Evolutionary conservation across 2,329 filamentous ascomycete species (phyloP).

Genomic region (Neocucurbitaria cava): DNA sequence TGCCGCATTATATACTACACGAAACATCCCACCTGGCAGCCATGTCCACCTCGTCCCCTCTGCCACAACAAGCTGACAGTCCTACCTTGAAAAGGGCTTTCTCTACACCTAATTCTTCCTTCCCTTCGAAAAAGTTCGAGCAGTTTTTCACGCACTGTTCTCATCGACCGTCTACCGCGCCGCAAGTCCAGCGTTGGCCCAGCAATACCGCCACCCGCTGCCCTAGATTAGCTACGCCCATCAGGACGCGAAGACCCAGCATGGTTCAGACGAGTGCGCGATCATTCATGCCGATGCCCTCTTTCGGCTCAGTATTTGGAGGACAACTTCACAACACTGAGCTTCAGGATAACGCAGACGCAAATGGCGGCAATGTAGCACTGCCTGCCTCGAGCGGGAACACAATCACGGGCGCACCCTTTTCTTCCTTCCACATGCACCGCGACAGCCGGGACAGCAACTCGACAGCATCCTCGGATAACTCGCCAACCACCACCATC

Average conservation of each 20-base stretch:
- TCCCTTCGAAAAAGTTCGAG: constrained; percentile 39
- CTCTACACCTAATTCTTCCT: constrained; percentile 43
- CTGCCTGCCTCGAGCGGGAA: constrained; percentile 46
- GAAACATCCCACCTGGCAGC: constrained; percentile 13
- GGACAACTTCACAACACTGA: constrained; percentile 59
- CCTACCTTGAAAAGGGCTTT: constrained; percentile 45
- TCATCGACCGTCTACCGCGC: constrained; percentile 7
- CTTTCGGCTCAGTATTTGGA: constrained; percentile 78
- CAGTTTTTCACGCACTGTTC: constrained; percentile 21
- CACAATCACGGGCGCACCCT: constrained; percentile 40
- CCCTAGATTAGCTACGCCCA: constrained; percentile 24
- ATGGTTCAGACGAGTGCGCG: constrained; percentile 49
- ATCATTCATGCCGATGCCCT: constrained; percentile 64
- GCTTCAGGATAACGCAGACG: constrained; percentile 55
- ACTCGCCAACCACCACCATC: constrained; percentile 91
- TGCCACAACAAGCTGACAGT: constrained; percentile 44
- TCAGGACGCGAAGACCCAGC: constrained; percentile 30
- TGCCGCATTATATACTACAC: constrained; percentile 10
- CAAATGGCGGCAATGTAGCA: constrained; percentile 40
- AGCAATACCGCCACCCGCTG: constrained; percentile 21
- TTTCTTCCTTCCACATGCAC: constrained; percentile 59
- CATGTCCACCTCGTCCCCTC: constrained; percentile 36
- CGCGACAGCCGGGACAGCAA: constrained; percentile 79
- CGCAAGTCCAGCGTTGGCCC: constrained; percentile 20
- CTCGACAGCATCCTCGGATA: constrained; percentile 89